Percentiles rank a stretch among this genome's conserved stretches.
Conservation (phyloP, 345 rosid species). For the Sisymbrium altissimum region DNA sequence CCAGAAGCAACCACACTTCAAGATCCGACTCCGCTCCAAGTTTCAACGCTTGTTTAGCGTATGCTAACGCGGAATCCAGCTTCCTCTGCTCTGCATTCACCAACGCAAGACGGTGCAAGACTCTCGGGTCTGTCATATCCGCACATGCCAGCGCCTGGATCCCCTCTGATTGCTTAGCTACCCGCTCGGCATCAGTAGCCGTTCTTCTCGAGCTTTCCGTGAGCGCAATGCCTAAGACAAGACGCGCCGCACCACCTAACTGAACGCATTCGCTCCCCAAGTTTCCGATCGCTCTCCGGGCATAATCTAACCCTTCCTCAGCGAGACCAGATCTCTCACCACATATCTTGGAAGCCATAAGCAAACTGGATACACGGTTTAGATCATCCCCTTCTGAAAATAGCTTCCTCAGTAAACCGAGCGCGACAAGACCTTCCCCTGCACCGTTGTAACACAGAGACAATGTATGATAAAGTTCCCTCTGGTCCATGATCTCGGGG, state of each 20-base stretch:
- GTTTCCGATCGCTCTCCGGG: slow-evolving; percentile 50
- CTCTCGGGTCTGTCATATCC: slow-evolving; percentile 47
- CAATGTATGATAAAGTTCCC: slow-evolving; percentile 49
- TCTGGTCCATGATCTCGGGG: slow-evolving; percentile 54
- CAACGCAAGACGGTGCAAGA: slow-evolving; percentile 57
- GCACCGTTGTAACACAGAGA: slow-evolving; percentile 68
- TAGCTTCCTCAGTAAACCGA: slow-evolving; percentile 63
- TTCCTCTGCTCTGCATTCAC: slow-evolving; percentile 82
- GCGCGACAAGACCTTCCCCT: slow-evolving; percentile 61
- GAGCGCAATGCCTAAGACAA: slow-evolving; percentile 54
- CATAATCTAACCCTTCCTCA: slow-evolving; percentile 61
- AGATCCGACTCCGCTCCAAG: slow-evolving; percentile 56
- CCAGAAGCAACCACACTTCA: slow-evolving; percentile 68
- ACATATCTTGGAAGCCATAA: slow-evolving; percentile 70
- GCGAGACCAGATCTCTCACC: slow-evolving; percentile 44
- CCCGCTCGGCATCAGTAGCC: slow-evolving; percentile 45
- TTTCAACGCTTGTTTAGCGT: slow-evolving; percentile 46
- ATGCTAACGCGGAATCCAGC: slow-evolving; percentile 51
- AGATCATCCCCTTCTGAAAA: slow-evolving; percentile 50
- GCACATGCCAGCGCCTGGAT: slow-evolving; percentile 55
- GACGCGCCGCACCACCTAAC: slow-evolving; percentile 46
- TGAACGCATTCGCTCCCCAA: slow-evolving; percentile 43
- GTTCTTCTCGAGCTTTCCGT: slow-evolving; percentile 53
- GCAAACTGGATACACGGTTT: slow-evolving; percentile 45
- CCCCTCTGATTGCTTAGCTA: slow-evolving; percentile 50